A percentile compares a stretch with the other conserved stretches of the same genome.
These are phyloP conservation scores for Colletotrichum navitas DNA, from an alignment of 2,329 filamentous ascomycete species.

Conservation along the genomic window DNA sequence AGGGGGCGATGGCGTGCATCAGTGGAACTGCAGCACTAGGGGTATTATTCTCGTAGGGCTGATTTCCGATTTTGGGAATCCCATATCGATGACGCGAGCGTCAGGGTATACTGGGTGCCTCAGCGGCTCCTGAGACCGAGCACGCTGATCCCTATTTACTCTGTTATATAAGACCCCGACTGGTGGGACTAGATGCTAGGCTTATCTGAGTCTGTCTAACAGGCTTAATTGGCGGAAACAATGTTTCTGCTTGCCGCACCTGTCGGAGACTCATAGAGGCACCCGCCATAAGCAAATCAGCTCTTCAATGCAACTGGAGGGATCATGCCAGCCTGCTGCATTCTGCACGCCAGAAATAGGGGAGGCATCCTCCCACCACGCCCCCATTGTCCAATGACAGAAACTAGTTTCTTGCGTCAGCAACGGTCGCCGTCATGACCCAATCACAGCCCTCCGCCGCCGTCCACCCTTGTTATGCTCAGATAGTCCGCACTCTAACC, in stretches of 20 bases:
- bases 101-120: conserved; percentile 8
- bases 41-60: conserved; percentile 34
- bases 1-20: conserved; percentile 35
- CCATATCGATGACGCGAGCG: neutral
- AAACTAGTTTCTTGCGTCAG: conserved; percentile 32
- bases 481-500: conserved; percentile 36
- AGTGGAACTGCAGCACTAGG: conserved; percentile 18
- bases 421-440: conserved; percentile 40
- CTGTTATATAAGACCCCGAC: conserved; percentile 3
- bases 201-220: conserved; percentile 10
- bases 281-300: conserved; percentile 38
- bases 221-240: conserved; percentile 15
- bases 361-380: conserved; percentile 31
- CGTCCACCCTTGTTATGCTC: conserved; percentile 31
- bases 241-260: conserved; percentile 29
- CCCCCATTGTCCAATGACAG: conserved; percentile 33
- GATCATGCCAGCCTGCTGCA: conserved; percentile 35
- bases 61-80: conserved; percentile 14
- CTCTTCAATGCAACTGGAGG: conserved; percentile 9
- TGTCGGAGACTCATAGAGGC: conserved; percentile 21
- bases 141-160: neutral
- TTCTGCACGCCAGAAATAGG: conserved; percentile 34
- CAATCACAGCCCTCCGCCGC: conserved; percentile 33
- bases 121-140: conserved; percentile 24
- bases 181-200: too few relatives aligned